Conservation (phyloP, 768 basidiomycete genomes). For the Termitomyces sp. region DNA sequence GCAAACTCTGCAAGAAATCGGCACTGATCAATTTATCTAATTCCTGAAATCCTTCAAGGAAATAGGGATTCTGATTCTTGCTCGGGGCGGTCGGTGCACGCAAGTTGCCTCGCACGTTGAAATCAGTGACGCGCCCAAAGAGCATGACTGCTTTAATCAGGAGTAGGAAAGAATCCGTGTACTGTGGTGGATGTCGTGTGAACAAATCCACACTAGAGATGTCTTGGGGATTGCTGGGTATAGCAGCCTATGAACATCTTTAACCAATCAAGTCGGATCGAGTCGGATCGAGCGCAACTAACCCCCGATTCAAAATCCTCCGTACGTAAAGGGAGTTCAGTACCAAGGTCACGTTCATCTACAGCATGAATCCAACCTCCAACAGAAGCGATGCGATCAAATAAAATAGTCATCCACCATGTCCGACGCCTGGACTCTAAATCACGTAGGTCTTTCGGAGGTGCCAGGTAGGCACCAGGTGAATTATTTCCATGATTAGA, state of each 20-base stretch:
- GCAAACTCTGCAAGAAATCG: constrained; percentile 69
- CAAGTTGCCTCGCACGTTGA: constrained; percentile 71
- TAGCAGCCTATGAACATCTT: constrained; percentile 36
- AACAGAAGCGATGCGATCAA: constrained; percentile 76
- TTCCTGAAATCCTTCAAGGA: constrained; percentile 58
- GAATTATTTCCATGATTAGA: constrained; percentile 60
- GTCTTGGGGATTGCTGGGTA: constrained; percentile 75
- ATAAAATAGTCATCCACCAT: constrained; percentile 90
- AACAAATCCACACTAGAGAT: constrained; percentile 60
- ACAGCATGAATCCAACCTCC: constrained; percentile 87
- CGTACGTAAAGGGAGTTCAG: constrained; percentile 72
- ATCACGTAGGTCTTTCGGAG: constrained; percentile 71
- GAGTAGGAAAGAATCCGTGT: constrained; percentile 78
- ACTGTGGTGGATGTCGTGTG: constrained; percentile 64
- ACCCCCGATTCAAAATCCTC: constrained; percentile 78
- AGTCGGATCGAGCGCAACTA: constrained; percentile 15
- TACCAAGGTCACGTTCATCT: constrained; percentile 80
- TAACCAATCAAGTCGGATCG: background rate
- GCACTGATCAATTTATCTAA: constrained; percentile 64
- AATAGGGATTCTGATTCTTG: constrained; percentile 72
- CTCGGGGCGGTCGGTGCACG: constrained; percentile 61
- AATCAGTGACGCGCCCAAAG: constrained; percentile 82
- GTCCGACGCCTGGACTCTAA: constrained; percentile 75
- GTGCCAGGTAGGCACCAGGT: constrained; percentile 76
- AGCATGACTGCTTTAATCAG: constrained; percentile 82